phyloP scores from a whole-genome alignment of 306 rosid genomes.

The Acacia confusa region DNA sequence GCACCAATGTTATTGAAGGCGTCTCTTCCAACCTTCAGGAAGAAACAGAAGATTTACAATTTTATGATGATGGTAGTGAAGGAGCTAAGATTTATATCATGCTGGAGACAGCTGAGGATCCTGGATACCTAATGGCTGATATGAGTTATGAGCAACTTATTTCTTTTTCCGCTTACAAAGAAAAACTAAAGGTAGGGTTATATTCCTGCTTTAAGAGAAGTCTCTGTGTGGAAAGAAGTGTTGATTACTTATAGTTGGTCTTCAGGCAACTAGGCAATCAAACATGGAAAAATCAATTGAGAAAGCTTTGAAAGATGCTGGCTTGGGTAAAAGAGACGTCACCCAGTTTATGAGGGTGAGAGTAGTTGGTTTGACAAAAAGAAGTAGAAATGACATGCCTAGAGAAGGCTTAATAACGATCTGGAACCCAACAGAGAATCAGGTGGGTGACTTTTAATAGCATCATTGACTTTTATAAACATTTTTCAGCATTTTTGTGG shows the following conservation, averaged over 20 bases:
- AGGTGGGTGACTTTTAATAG: slow-evolving; percentile 42
- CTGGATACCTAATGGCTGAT: slow-evolving; percentile 90
- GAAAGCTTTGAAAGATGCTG: slow-evolving; percentile 79
- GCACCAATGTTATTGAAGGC: slow-evolving; percentile 66
- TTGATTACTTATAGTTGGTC: slow-evolving; percentile 33
- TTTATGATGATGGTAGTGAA: slow-evolving; percentile 63
- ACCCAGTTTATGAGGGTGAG: slow-evolving; percentile 76
- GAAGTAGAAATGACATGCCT: slow-evolving; percentile 40
- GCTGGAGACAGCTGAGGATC: slow-evolving; percentile 82
- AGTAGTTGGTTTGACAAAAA: slow-evolving; percentile 70
- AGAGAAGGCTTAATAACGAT: slow-evolving; percentile 81
- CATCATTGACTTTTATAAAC: neutral
- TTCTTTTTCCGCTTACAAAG: slow-evolving; percentile 69
- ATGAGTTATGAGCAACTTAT: slow-evolving; percentile 83
- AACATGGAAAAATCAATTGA: slow-evolving; percentile 67
- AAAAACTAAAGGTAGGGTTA: slow-evolving; percentile 65
- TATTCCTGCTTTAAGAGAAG: slow-evolving; percentile 30
- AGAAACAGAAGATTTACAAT: slow-evolving; percentile 43
- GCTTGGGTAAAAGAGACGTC: slow-evolving; percentile 68
- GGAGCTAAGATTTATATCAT: slow-evolving; percentile 80
- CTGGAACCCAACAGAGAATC: slow-evolving; percentile 87
- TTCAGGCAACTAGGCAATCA: slow-evolving; percentile 69
- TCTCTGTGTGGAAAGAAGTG: slow-evolving; percentile 30
- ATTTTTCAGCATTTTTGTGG: neutral
- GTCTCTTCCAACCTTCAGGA: slow-evolving; percentile 63